Conservation (phyloP, 23 red algal species). For the Gracilaria gracilis region DNA sequence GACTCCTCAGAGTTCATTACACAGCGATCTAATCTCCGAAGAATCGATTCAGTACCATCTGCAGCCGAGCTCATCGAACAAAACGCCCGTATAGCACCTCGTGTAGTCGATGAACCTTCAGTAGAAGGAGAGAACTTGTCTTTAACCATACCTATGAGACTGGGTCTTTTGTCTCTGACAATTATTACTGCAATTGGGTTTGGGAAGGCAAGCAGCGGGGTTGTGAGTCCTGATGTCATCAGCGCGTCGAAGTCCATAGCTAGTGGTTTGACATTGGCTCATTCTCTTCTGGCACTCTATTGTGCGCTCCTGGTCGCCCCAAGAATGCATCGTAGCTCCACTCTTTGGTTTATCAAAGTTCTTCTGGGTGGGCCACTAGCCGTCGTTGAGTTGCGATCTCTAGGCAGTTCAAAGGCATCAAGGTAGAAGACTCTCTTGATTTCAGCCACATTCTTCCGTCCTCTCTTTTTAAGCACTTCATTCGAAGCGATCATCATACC, state of each 20-base stretch:
- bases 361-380: conserved; percentile 53
- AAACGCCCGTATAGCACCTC: conserved; percentile 34
- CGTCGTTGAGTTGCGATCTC: not conserved
- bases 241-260: not conserved
- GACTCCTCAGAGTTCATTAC: not conserved
- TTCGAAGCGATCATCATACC: not conserved
- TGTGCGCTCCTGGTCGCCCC: conserved; percentile 33
- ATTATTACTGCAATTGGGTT: conserved; percentile 42
- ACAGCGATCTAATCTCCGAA: not conserved
- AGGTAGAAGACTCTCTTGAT: not conserved
- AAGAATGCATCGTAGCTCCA: conserved; percentile 28
- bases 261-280: conserved; percentile 34
- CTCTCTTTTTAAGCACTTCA: not conserved
- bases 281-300: conserved; percentile 49
- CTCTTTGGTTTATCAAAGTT: conserved; percentile 62
- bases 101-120: conserved; percentile 33
- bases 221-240: conserved; percentile 21
- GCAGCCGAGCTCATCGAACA: conserved; percentile 36
- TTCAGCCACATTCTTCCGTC: too few relatives aligned
- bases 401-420: not conserved
- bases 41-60: conserved; percentile 38
- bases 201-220: conserved; percentile 42
- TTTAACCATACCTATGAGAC: conserved; percentile 37
- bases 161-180: conserved; percentile 41
- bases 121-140: conserved; percentile 50